Conservation (phyloP, 495 filamentous ascomycete genomes). For the Astrothelium subdiscretum region DNA sequence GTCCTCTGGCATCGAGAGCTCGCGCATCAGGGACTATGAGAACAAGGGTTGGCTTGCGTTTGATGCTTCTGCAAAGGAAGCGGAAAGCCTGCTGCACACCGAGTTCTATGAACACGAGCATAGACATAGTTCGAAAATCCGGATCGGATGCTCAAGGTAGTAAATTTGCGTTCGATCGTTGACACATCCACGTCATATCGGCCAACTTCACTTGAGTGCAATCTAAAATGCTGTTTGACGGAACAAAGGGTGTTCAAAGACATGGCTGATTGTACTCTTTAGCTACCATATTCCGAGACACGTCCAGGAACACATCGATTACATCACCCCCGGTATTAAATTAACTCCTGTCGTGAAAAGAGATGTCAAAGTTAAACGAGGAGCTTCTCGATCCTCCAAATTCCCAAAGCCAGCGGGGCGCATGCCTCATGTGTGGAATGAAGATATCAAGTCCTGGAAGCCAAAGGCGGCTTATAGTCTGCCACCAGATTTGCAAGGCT, state of each 20-base stretch:
- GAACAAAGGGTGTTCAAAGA: too few relatives aligned
- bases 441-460: not conserved
- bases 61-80: constrained; percentile 7
- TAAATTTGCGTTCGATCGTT: not conserved
- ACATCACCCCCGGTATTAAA: constrained; percentile 15
- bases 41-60: constrained; percentile 9
- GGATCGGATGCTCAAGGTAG: not conserved
- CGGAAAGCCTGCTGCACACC: constrained; percentile 10
- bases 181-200: too few relatives aligned
- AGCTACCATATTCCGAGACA: constrained; percentile 12
- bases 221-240: too few relatives aligned
- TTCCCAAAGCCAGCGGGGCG: not conserved
- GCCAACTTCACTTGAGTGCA: too few relatives aligned
- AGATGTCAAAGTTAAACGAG: not conserved
- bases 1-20: constrained; percentile 7
- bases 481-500: constrained; percentile 10
- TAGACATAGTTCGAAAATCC: not conserved
- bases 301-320: constrained; percentile 12
- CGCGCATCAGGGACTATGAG: constrained; percentile 11
- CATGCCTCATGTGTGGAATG: not conserved
- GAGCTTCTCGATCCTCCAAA: too few relatives aligned
- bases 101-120: constrained; percentile 14
- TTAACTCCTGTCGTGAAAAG: not conserved
- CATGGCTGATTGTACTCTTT: constrained; percentile 3
- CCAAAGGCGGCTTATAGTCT: not conserved